Conservation (phyloP, 1,284 basidiomycete species). For the Irpex sp. region DNA sequence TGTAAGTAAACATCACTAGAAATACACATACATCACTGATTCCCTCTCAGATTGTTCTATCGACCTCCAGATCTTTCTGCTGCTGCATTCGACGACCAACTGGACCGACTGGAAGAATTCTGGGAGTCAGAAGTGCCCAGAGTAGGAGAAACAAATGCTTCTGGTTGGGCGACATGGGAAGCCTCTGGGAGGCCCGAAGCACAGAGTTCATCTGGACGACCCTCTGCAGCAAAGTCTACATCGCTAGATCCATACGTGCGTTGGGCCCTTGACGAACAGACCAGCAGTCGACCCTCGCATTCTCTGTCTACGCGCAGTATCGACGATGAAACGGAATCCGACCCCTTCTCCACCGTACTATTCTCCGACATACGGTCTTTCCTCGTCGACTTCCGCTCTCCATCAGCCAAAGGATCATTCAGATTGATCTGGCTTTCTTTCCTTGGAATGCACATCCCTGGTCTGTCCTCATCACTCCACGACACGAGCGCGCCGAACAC, state of each 20-base stretch:
- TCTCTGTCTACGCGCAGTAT: conserved; percentile 53
- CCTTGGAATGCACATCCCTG: conserved; percentile 73
- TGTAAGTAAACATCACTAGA: conserved; percentile 41
- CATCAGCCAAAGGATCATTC: conserved; percentile 56
- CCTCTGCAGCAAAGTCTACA: conserved; percentile 13
- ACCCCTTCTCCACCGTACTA: conserved; percentile 78
- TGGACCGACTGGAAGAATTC: conserved; percentile 65
- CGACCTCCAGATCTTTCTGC: conserved; percentile 40
- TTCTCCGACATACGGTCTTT: conserved; percentile 78
- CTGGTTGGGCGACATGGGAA: conserved; percentile 63
- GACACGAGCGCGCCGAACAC: conserved; percentile 23
- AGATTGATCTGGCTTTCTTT: conserved; percentile 76
- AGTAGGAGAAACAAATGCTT: conserved; percentile 55
- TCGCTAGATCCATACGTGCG: conserved; percentile 58
- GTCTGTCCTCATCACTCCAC: conserved; percentile 45
- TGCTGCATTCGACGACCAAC: conserved; percentile 40
- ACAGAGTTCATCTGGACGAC: not conserved
- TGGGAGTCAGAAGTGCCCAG: conserved; percentile 74
- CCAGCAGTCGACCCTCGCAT: conserved; percentile 38
- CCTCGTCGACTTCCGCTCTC: conserved; percentile 56
- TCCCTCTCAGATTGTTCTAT: conserved; percentile 46
- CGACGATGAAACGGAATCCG: conserved; percentile 55
- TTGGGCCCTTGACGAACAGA: conserved; percentile 65
- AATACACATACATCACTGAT: conserved; percentile 2
- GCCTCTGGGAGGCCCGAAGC: conserved; percentile 34